Percentiles rank a stretch among this genome's conserved stretches.
phyloP scores from a whole-genome alignment of 2,329 filamentous ascomycete genomes.

The Talaromyces piceae region DNA sequence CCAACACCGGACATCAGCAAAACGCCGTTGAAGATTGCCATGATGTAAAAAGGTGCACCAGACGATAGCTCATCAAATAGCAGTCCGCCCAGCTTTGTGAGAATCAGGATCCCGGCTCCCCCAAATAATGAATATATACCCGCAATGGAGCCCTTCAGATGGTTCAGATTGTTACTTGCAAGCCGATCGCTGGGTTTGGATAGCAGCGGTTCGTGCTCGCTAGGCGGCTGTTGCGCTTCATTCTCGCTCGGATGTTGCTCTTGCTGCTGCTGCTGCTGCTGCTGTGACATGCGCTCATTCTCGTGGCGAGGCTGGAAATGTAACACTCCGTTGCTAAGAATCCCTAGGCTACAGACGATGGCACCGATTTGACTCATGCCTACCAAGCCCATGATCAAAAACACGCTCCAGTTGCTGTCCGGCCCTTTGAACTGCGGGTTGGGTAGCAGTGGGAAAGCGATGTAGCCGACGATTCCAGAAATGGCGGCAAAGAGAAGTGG shows the following conservation, averaged over 20 bases:
- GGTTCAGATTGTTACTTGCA: conserved; percentile 32
- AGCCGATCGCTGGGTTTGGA: conserved; percentile 13
- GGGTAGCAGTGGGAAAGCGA: conserved; percentile 63
- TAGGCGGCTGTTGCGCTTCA: background rate
- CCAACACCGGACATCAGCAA: conserved; percentile 45
- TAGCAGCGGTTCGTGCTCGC: conserved; percentile 27
- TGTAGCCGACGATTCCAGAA: conserved; percentile 71
- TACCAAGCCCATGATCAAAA: conserved; percentile 69
- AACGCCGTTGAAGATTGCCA: conserved; percentile 77
- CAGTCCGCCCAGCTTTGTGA: conserved; percentile 84
- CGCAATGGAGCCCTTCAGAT: conserved; percentile 86
- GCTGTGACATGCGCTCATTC: background rate
- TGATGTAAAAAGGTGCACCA: conserved; percentile 86
- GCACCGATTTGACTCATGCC: conserved; percentile 93
- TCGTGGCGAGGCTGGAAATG: conserved; percentile 17
- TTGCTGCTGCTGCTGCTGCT: background rate
- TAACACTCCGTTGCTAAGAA: conserved; percentile 75
- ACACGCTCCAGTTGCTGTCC: conserved; percentile 61
- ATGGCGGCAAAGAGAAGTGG: conserved; percentile 66
- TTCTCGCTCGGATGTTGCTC: background rate
- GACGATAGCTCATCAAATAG: conserved; percentile 70
- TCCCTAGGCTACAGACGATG: conserved; percentile 90
- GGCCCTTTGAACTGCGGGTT: conserved; percentile 69
- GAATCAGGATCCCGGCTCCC: conserved; percentile 77
- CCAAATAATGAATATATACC: conserved; percentile 90